Conservation (phyloP, 768 basidiomycete species). For the Candolleomyces efflorescens region DNA sequence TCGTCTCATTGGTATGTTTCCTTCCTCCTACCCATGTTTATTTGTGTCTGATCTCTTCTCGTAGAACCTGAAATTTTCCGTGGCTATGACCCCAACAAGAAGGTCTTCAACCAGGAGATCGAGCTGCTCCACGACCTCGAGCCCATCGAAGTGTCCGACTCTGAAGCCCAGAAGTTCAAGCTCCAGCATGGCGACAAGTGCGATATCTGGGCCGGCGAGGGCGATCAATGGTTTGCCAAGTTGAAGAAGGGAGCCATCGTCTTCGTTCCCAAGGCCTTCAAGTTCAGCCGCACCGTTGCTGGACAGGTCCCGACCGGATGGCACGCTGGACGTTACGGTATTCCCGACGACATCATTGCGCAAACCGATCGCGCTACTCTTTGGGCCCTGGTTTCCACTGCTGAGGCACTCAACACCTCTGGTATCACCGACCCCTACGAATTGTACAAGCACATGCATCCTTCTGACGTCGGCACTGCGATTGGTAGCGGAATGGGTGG, state of each 20-base stretch:
- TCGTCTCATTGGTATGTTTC: slow-evolving; percentile 78
- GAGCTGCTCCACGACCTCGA: slow-evolving; percentile 96
- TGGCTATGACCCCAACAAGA: slow-evolving; percentile 97
- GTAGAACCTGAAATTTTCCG: slow-evolving; percentile 96
- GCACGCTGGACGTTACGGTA: slow-evolving; percentile 94
- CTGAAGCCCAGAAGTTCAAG: slow-evolving; percentile 94
- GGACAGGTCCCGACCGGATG: slow-evolving; percentile 98
- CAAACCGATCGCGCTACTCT: slow-evolving; percentile 91
- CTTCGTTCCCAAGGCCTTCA: slow-evolving; percentile 91
- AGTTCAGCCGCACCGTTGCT: slow-evolving; percentile 90
- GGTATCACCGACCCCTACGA: slow-evolving; percentile 99
- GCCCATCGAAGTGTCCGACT: slow-evolving; percentile 87
- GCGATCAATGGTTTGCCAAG: slow-evolving; percentile 97
- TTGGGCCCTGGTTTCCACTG: slow-evolving; percentile 92
- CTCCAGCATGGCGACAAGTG: slow-evolving; percentile 95
- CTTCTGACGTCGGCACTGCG: slow-evolving; percentile 91
- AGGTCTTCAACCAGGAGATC: slow-evolving; percentile 95
- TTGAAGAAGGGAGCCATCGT: slow-evolving; percentile 97
- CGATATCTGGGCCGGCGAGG: slow-evolving; percentile 89
- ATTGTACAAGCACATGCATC: slow-evolving; percentile 94
- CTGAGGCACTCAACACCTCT: slow-evolving; percentile 94
- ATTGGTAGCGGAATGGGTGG: slow-evolving; percentile 99
- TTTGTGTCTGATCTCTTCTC: slow-evolving; percentile 10
- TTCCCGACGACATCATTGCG: slow-evolving; percentile 92
- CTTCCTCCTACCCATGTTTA: not conserved